These are phyloP conservation scores for Leishmania lainsoni DNA, from an alignment of 208 protist genomes.

Conservation along the genomic window DNA sequence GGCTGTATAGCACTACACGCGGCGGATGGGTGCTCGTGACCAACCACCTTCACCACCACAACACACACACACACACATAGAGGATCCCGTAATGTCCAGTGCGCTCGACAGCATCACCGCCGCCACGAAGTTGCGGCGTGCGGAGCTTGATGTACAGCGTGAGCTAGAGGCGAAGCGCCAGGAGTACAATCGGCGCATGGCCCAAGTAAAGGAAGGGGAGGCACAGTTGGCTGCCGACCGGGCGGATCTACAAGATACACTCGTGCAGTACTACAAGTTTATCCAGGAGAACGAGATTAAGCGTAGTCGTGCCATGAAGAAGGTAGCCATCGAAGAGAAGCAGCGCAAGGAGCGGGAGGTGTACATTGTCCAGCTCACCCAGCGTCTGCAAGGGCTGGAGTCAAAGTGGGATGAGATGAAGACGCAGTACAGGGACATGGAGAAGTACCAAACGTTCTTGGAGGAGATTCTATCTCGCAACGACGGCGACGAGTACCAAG, in stretches of 20 bases:
- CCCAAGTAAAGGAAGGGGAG: constrained; percentile 81
- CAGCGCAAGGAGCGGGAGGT: constrained; percentile 87
- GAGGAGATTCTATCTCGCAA: constrained; percentile 90
- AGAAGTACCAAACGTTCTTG: constrained; percentile 89
- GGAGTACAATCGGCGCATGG: constrained; percentile 86
- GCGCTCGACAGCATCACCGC: constrained; percentile 91
- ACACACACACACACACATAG: neutral
- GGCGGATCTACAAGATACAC: constrained; percentile 86
- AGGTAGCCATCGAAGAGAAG: constrained; percentile 82
- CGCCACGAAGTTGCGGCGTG: constrained; percentile 83
- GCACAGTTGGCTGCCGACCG: constrained; percentile 75
- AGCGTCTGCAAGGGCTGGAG: constrained; percentile 60
- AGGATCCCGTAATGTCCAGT: constrained; percentile 49
- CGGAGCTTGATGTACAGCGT: constrained; percentile 84
- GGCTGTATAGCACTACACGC: neutral
- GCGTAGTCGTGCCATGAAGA: constrained; percentile 84
- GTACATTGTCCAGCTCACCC: constrained; percentile 73
- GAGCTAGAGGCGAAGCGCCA: constrained; percentile 89
- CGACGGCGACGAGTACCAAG: constrained; percentile 92
- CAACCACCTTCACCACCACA: neutral
- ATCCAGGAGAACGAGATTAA: constrained; percentile 95
- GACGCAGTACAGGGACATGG: constrained; percentile 58
- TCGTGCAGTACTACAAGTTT: constrained; percentile 95
- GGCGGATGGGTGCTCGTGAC: neutral
- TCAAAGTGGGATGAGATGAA: constrained; percentile 59